These are phyloP conservation scores for Cinnamomum chago DNA, from an alignment of 164 flowering plant species.

Conservation along the genomic window DNA sequence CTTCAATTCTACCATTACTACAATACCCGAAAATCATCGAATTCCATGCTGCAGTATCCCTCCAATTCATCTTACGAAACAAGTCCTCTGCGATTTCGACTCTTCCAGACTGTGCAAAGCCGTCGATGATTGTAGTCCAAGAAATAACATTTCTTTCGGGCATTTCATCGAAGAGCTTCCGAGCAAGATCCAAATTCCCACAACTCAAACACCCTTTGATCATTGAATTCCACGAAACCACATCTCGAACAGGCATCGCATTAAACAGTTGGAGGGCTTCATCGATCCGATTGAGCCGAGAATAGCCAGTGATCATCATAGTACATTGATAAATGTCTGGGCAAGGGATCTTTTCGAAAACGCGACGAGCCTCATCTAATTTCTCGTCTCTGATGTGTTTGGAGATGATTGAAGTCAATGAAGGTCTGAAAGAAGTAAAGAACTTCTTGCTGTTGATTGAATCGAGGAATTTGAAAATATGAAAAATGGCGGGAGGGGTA, in stretches of 20 bases:
- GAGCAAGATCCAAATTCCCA: conserved; percentile 14
- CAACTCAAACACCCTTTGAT: conserved; percentile 12
- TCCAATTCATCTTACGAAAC: conserved; percentile 14
- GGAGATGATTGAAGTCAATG: conserved; percentile 7
- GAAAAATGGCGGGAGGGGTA: conserved; percentile 1
- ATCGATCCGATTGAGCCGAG: not conserved
- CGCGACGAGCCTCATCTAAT: conserved; percentile 12
- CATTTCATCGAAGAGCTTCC: conserved; percentile 15
- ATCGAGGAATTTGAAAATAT: not conserved
- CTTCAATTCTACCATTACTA: conserved; percentile 18
- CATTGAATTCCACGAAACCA: conserved; percentile 18
- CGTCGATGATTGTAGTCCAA: conserved; percentile 18
- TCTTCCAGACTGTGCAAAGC: conserved; percentile 7
- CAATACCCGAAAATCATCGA: conserved; percentile 18
- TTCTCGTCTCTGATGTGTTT: conserved; percentile 6
- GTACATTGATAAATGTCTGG: conserved; percentile 14
- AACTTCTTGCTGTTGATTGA: conserved; percentile 1
- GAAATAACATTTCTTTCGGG: conserved; percentile 18
- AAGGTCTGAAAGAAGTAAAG: not conserved
- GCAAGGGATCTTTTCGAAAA: conserved; percentile 8
- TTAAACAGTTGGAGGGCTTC: conserved; percentile 12
- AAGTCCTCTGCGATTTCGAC: conserved; percentile 12
- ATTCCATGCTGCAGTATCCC: conserved; percentile 22
- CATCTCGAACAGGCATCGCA: conserved; percentile 15
- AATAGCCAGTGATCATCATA: conserved; percentile 10